Evolutionary conservation across 306 rosid genomes (phyloP), one percentile per base, ranked within the genome.

Genomic region (Lathyrus aphaca): DNA sequence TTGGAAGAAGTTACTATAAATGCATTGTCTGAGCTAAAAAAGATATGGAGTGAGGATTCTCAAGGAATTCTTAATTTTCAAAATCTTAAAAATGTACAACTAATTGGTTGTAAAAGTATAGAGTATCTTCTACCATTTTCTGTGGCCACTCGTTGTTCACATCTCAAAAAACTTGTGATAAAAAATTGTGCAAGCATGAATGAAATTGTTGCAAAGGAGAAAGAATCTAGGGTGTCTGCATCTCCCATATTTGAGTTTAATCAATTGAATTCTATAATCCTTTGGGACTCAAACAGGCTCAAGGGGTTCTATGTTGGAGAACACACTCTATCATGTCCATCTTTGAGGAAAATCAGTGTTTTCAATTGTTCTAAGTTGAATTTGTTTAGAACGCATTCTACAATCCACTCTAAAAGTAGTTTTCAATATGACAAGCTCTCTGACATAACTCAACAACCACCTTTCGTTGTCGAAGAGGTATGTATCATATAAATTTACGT

Each of bases 31-130:
- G 38, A 61, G 16, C 15, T 61, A 29, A 38, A 61, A 61, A 61
- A 17, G 49, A 61, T 38, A 61, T 61, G 66, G 66, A 61, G 49
- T 38, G 4, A 0, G 10, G 66, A 61, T 61, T 30, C 66, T 38
- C 29, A 61, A 17, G 30, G 49, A 38, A 61, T 17, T 17, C 48
- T 38, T 4, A 10, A 15, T 37, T 61, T 61, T 61, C 8, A 1
- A 10, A 38, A 38, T 61, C 49, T 61, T 10, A 43, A 2, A 61
- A 10, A 10, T 17, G 30, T 61, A 1, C 0, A 10, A 2, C 16
- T 61, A 9, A 0, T 0, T 9, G 0, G 0, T 10, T 61, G 66
- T 61, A 10, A 0, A 38, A 38, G 5, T 1, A 38, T 61, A 32
- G 66, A 61, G 30, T 38, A 61, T 38, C 48, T 60, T 10, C 35